phyloP scores from a whole-genome alignment of 2,329 filamentous ascomycete species.

The Colletotrichum chlorophyti region DNA sequence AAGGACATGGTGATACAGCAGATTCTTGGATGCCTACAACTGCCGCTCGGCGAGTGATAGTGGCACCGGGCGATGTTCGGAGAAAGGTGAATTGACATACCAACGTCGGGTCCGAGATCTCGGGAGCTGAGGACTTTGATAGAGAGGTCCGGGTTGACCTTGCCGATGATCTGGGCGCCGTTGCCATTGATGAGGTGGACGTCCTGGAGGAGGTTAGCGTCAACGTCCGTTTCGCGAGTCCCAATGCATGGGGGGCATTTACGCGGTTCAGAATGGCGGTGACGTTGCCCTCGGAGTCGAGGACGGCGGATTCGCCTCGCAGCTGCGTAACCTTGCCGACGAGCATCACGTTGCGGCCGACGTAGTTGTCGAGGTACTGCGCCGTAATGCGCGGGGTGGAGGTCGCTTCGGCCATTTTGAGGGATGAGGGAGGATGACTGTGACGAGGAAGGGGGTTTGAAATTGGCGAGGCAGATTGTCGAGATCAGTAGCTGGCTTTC shows the following conservation, averaged over 20 bases:
- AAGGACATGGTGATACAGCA: too few species aligned
- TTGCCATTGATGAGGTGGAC: slow-evolving; percentile 73
- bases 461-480: neutral
- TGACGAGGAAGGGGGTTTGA: neutral
- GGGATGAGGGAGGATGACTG: neutral
- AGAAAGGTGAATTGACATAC: slow-evolving; percentile 54
- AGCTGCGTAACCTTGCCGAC: slow-evolving; percentile 86
- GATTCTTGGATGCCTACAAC: too few species aligned
- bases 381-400: slow-evolving; percentile 84
- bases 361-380: slow-evolving; percentile 78
- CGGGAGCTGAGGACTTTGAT: slow-evolving; percentile 74
- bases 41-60: too few species aligned
- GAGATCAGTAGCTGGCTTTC: neutral
- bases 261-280: slow-evolving; percentile 78
- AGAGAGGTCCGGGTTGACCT: slow-evolving; percentile 76
- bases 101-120: slow-evolving; percentile 73
- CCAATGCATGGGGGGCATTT: slow-evolving; percentile 36
- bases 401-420: slow-evolving; percentile 69
- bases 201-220: slow-evolving; percentile 57
- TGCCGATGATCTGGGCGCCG: slow-evolving; percentile 79
- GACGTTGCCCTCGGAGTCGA: slow-evolving; percentile 82
- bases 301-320: slow-evolving; percentile 78
- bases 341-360: slow-evolving; percentile 78
- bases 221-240: too few species aligned
- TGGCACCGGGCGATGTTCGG: too few species aligned